Percentiles rank a stretch among this genome's conserved stretches.
phyloP scores from a whole-genome alignment of 805 yeast species.

The Kregervanrija pseudodelftensis region DNA sequence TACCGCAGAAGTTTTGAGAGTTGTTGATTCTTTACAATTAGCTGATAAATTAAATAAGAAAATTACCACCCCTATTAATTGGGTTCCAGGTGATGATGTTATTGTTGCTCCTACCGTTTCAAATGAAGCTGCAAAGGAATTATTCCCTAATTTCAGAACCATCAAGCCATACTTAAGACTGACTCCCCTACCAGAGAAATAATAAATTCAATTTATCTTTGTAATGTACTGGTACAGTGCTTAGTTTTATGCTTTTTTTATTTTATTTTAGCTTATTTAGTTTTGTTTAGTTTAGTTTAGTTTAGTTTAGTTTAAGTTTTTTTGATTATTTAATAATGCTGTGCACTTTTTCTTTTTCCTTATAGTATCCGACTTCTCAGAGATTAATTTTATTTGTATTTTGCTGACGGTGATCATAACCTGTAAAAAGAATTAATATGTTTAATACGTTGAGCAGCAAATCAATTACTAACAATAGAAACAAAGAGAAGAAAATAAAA shows the following conservation, averaged over 20 bases:
- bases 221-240: too few relatives aligned
- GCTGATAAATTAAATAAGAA: conserved; percentile 44
- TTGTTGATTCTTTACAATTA: conserved; percentile 60
- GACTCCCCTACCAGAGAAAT: conserved; percentile 29
- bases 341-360: too few relatives aligned
- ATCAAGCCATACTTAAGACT: conserved; percentile 60
- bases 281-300: not conserved
- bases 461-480: too few relatives aligned
- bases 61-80: conserved; percentile 60
- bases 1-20: conserved; percentile 67
- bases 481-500: too few relatives aligned
- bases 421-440: too few relatives aligned
- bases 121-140: conserved; percentile 50
- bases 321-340: not conserved
- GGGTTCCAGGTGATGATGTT: conserved; percentile 70
- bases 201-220: not conserved
- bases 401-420: too few relatives aligned
- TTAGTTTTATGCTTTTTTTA: too few relatives aligned
- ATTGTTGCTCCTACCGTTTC: conserved; percentile 62
- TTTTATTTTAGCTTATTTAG: too few relatives aligned
- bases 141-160: conserved; percentile 55
- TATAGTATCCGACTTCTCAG: too few relatives aligned
- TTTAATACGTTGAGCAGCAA: too few relatives aligned
- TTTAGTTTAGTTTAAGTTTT: not conserved
- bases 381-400: too few relatives aligned